Base-by-base conservation (phyloP, 768 basidiomycete species). In the Tephrocybe rancida region DNA sequence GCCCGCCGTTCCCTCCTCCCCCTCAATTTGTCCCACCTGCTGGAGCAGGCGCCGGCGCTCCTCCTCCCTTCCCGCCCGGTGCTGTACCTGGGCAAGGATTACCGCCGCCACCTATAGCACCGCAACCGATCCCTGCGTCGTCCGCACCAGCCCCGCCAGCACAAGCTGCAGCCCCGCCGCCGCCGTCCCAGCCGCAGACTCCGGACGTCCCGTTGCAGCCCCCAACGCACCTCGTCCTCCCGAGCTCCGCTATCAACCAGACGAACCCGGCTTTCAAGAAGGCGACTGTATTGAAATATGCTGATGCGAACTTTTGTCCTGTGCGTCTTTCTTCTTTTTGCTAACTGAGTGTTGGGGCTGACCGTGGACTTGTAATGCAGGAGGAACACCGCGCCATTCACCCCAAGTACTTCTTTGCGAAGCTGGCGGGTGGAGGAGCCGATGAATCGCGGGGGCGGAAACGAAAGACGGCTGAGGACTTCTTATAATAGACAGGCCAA, bases 401-500 rank as follows among this genome's bases (percentile, higher is more conserved):
- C 50, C 61, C 77, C 9, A 86, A 81, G 65, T 92, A 88, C 68
- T 84, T 83, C 59, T 73, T 75, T 69, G 67, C 77, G 48, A 77
- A 77, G 65, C 67, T 80, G 58, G 66, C 67, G 57, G 69, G 68
- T 52, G 56, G 68, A 48, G 68, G 62, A 22, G 63, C 60, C 27
- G 86, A 88, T 46, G 88, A 89, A 63, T 73, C 80, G 45, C 81
- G 88, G 59, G 90, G 91, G 44, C 90, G 86, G 76, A 94, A 94
- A 70, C 76, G 92, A 43, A 88, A 91, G 43, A 78, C 90, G 59
- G 92, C 92, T 27, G 91, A 93, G 70, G 92, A 94, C 69, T 91
- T 90, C 70, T 71, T 93, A 61, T 92, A 61, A 65, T 11, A 32
- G 41, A n/a, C 3, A 42, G 45, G 14, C 22, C 18, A 34, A 41